Conservation (phyloP, 495 filamentous ascomycete genomes). For the Penicillium macrosclerotiorum region DNA sequence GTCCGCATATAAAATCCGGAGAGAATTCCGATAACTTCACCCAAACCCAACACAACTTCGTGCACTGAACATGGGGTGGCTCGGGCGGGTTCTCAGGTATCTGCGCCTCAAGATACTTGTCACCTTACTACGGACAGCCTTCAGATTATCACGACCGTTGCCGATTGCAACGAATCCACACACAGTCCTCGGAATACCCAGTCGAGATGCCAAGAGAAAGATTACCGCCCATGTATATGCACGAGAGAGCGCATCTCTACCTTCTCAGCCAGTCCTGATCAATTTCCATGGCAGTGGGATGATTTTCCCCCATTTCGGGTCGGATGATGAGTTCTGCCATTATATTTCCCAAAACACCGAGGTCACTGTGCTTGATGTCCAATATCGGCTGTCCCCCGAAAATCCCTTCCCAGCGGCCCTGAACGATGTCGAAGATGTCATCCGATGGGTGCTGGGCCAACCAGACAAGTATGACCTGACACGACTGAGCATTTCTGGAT, state of each 20-base stretch:
- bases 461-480: constrained; percentile 33
- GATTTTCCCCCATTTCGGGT: constrained; percentile 40
- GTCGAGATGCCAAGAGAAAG: constrained; percentile 37
- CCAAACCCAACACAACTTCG: too few species aligned
- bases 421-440: constrained; percentile 60
- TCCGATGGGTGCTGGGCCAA: constrained; percentile 31
- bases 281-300: constrained; percentile 50
- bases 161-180: too few species aligned
- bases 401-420: constrained; percentile 73
- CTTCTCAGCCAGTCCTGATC: constrained; percentile 39
- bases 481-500: constrained; percentile 43
- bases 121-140: too few species aligned
- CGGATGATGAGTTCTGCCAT: constrained; percentile 43
- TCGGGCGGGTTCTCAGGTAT: too few species aligned
- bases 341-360: constrained; percentile 32
- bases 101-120: too few species aligned
- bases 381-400: constrained; percentile 79
- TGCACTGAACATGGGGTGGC: too few species aligned
- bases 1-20: too few species aligned
- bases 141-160: too few species aligned
- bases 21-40: too few species aligned
- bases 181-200: too few species aligned
- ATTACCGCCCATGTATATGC: constrained; percentile 50
- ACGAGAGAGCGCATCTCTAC: constrained; percentile 14
- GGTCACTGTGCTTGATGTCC: constrained; percentile 51